Conservation (phyloP, 108 stramenopile species). For the Discostella pseudostelligera region DNA sequence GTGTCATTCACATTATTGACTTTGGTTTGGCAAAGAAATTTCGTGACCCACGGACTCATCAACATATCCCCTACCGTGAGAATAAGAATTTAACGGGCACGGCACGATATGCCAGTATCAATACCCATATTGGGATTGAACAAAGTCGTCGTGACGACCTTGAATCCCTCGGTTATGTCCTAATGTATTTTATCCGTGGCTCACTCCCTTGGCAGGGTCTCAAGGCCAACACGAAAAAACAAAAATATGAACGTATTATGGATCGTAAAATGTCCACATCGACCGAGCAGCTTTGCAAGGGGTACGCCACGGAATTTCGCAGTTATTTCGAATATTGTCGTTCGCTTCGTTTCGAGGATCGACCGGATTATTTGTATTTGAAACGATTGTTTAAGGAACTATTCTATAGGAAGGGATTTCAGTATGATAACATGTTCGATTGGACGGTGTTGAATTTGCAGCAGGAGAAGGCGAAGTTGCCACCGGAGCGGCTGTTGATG, state of each 20-base stretch:
- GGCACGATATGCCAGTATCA: conserved; percentile 98
- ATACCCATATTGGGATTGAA: conserved; percentile 98
- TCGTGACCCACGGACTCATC: conserved; percentile 97
- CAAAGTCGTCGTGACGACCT: conserved; percentile 98
- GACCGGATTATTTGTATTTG: conserved; percentile 99
- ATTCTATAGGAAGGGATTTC: conserved; percentile 97
- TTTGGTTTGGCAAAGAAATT: conserved; percentile 99
- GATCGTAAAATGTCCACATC: conserved; percentile 99
- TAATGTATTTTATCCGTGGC: conserved; percentile 99
- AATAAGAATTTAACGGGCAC: conserved; percentile 99
- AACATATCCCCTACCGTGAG: conserved; percentile 99
- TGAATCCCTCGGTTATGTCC: conserved; percentile 98
- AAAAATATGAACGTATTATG: conserved; percentile 99
- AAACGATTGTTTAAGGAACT: conserved; percentile 97
- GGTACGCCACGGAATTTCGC: conserved; percentile 98
- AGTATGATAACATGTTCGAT: conserved; percentile 99
- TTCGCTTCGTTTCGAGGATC: conserved; percentile 96
- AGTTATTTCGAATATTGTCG: conserved; percentile 99
- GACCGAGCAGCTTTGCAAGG: conserved; percentile 99
- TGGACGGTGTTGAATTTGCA: conserved; percentile 97
- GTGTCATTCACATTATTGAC: conserved; percentile 99
- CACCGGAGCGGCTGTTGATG: conserved; percentile 61
- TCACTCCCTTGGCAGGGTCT: conserved; percentile 99
- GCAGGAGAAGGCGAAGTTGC: conserved; percentile 82
- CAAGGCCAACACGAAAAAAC: conserved; percentile 99